These are phyloP conservation scores for Schizosaccharomyces versatilis DNA, from an alignment of 1,139 yeast species.

Conservation along the genomic window DNA sequence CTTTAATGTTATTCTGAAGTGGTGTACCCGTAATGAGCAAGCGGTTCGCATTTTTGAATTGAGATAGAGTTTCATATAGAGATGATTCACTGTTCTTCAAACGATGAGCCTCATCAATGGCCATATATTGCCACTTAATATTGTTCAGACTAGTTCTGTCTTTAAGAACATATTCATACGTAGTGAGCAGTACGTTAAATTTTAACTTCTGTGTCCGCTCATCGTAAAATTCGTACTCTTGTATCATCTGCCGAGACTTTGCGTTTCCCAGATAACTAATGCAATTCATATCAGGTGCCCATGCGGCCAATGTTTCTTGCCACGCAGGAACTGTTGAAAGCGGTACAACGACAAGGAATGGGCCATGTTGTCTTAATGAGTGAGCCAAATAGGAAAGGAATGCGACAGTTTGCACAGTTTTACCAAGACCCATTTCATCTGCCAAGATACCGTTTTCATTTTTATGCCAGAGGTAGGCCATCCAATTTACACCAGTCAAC, in stretches of 20 bases:
- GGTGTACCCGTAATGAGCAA: slow-evolving; percentile 95
- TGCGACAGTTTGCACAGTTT: slow-evolving; percentile 90
- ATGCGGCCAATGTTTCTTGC: slow-evolving; percentile 94
- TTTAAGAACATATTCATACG: slow-evolving; percentile 85
- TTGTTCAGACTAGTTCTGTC: slow-evolving; percentile 62
- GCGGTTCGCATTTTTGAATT: slow-evolving; percentile 66
- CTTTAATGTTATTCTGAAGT: slow-evolving; percentile 82
- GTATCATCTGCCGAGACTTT: slow-evolving; percentile 55
- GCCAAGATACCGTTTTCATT: slow-evolving; percentile 94
- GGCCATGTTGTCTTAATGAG: slow-evolving; percentile 90
- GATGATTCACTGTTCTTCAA: slow-evolving; percentile 87
- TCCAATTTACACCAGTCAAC: slow-evolving; percentile 94
- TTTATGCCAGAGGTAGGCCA: slow-evolving; percentile 96
- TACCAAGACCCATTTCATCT: slow-evolving; percentile 98
- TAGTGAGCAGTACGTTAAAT: slow-evolving; percentile 71
- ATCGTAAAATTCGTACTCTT: slow-evolving; percentile 65
- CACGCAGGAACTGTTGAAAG: slow-evolving; percentile 92
- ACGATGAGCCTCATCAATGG: slow-evolving; percentile 97
- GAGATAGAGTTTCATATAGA: slow-evolving; percentile 62
- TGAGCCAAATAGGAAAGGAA: slow-evolving; percentile 85
- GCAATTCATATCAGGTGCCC: slow-evolving; percentile 93
- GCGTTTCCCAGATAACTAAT: slow-evolving; percentile 85
- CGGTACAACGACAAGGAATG: slow-evolving; percentile 90
- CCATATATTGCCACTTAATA: slow-evolving; percentile 85
- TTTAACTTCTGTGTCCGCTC: slow-evolving; percentile 45